Evolutionary conservation across 1,284 basidiomycete species (phyloP).

Genomic region (Leccinum griseonigrum): DNA sequence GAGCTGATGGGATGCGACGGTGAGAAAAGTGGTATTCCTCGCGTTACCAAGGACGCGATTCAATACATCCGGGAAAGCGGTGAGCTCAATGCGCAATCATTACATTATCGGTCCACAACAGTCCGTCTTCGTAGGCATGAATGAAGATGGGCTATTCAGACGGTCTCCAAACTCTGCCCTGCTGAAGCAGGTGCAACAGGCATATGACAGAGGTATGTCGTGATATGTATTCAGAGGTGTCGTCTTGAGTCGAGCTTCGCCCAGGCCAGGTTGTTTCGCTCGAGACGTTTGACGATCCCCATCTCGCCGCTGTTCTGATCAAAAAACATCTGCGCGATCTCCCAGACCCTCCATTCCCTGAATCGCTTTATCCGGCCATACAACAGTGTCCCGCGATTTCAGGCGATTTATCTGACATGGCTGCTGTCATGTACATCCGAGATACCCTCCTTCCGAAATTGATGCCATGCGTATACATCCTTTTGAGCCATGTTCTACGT

Average conservation of each 20-base stretch:
- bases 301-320: slow-evolving; percentile 79
- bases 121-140: slow-evolving; percentile 44
- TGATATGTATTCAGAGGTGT: background rate
- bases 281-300: slow-evolving; percentile 68
- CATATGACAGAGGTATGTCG: slow-evolving; percentile 70
- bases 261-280: slow-evolving; percentile 75
- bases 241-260: slow-evolving; percentile 11
- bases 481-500: slow-evolving; percentile 74
- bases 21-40: slow-evolving; percentile 75
- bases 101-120: background rate
- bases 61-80: slow-evolving; percentile 67
- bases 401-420: slow-evolving; percentile 53
- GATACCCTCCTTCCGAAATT: slow-evolving; percentile 65
- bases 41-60: slow-evolving; percentile 75
- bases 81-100: slow-evolving; percentile 15
- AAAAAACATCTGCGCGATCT: slow-evolving; percentile 84
- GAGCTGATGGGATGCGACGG: slow-evolving; percentile 80
- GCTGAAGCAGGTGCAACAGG: slow-evolving; percentile 71
- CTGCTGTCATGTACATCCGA: slow-evolving; percentile 60
- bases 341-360: slow-evolving; percentile 72
- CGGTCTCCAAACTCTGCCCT: slow-evolving; percentile 71
- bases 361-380: slow-evolving; percentile 62
- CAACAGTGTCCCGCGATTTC: slow-evolving; percentile 63
- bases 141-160: slow-evolving; percentile 79
- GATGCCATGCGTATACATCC: slow-evolving; percentile 67